A percentile compares a stretch with the other conserved stretches of the same genome.
These are phyloP conservation scores for Azolla pinnata DNA, from an alignment of 75 land plant species.

Conservation along the genomic window DNA sequence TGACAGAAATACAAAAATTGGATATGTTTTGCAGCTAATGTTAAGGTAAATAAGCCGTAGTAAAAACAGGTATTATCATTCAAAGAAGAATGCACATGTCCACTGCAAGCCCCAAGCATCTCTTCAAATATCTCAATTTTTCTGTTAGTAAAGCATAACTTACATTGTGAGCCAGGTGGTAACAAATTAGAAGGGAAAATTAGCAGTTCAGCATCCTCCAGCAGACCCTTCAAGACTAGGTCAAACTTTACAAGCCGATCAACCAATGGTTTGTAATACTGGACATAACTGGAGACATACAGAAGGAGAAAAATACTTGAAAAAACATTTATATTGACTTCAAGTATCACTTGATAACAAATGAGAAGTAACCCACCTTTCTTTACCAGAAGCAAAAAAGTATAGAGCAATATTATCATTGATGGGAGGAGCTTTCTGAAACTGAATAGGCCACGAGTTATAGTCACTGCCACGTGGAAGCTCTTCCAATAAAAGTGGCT, in stretches of 20 bases:
- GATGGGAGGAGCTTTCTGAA: constrained; percentile 13
- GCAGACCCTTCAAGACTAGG: constrained; percentile 16
- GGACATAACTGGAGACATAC: constrained; percentile 13
- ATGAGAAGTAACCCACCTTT: constrained; percentile 14
- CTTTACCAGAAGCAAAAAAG: constrained; percentile 20
- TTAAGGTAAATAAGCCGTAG: no score
- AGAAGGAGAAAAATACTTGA: neutral
- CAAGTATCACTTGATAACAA: neutral
- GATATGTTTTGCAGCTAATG: no score
- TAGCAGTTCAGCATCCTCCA: constrained; percentile 28
- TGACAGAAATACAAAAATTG: no score
- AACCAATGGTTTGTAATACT: constrained; percentile 11
- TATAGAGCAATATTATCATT: constrained; percentile 27
- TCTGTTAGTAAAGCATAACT: constrained; percentile 8
- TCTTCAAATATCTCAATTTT: no score
- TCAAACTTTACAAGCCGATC: constrained; percentile 20
- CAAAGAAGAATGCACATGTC: no score
- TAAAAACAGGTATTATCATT: no score
- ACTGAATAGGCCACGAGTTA: constrained; percentile 25
- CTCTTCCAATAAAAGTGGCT: constrained; percentile 24
- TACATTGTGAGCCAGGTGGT: constrained; percentile 19
- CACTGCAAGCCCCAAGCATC: no score
- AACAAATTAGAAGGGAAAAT: constrained; percentile 22
- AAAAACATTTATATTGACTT: neutral
- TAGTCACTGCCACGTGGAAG: constrained; percentile 16